phyloP scores from a whole-genome alignment of 352 stramenopile species.

The Pythium oligandrum region DNA sequence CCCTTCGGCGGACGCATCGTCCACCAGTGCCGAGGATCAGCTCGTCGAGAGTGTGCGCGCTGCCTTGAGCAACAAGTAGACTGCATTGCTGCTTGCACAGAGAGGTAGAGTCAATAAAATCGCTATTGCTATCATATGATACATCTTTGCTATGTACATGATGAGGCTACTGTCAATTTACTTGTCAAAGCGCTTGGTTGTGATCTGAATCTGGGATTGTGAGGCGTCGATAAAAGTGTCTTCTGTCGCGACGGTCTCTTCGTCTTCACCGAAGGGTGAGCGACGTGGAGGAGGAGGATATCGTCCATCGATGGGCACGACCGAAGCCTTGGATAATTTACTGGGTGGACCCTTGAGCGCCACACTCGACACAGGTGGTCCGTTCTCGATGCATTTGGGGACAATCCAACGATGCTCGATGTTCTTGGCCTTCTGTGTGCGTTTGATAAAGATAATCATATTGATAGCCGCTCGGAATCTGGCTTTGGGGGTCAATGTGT shows the following conservation, averaged over 20 bases:
- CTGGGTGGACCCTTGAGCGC: slow-evolving; percentile 8
- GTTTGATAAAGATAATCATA: slow-evolving; percentile 68
- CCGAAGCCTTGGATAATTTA: slow-evolving; percentile 47
- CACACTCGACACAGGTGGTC: too few relatives aligned
- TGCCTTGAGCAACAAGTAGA: slow-evolving; percentile 24
- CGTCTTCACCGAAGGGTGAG: not conserved
- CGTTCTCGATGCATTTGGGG: too few relatives aligned
- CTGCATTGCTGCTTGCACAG: not conserved
- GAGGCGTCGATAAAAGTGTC: slow-evolving; percentile 12
- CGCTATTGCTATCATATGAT: too few relatives aligned
- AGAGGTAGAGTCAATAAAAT: too few relatives aligned
- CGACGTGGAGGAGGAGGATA: slow-evolving; percentile 3
- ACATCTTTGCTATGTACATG: too few relatives aligned
- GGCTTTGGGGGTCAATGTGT: slow-evolving; percentile 35
- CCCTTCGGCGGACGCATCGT: slow-evolving; percentile 15
- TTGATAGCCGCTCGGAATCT: slow-evolving; percentile 45
- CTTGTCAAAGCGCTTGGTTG: slow-evolving; percentile 15
- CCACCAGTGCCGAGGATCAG: slow-evolving; percentile 25
- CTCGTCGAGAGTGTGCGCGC: slow-evolving; percentile 44
- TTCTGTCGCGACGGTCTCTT: not conserved
- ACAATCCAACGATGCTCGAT: slow-evolving; percentile 40
- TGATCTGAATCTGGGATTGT: slow-evolving; percentile 24
- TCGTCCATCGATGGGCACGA: slow-evolving; percentile 45
- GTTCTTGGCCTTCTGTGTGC: slow-evolving; percentile 46
- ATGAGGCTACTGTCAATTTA: not conserved